Evolutionary conservation across 768 basidiomycete genomes (phyloP), one percentile per base, ranked within the genome.

Genomic region (Pisolithus sp.): DNA sequence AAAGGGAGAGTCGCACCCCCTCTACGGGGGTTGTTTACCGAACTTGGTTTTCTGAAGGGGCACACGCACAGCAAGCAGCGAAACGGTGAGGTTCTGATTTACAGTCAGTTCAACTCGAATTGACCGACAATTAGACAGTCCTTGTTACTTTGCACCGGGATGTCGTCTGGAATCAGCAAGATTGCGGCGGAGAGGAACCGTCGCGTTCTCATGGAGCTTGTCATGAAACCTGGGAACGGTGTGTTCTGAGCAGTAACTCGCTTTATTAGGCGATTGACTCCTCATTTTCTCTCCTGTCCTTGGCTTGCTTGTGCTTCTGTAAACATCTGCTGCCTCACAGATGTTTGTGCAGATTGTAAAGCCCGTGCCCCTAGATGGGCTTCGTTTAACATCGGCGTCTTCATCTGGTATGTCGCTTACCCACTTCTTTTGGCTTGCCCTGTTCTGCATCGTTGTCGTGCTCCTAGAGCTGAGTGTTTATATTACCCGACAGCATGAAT

Each of bases 311-410:
- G 13, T 34, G n/a, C 23, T 52, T 47, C 49, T 57, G 39, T 30
- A 45, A 47, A 21, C 49, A 48, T 60, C 52, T 55, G 50, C 46
- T 42, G 36, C 47, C 45, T 46, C 26, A 13, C 62, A 96, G 93
- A 93, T 65, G 66, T 78, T 12, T 97, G 94, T 65, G 93, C 94
- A 6, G 94, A 97, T 68, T 97, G 94, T 67, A 90, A 87, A 69
- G 71, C 85, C n/a, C 76, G 84, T 51, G 78, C 81, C 60, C 93
- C 93, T 6, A 74, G 91, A 68, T 97, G 94, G 94, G 87, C 91
- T 5, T 87, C 86, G 2, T 74, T 89, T 60, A 96, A 86, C 62
- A 73, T 96, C 4, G 93, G 94, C 17, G 88, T 93, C 53, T 93
- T 93, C 62, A 76, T 93, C 21, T 94, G 90, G 88, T 88, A 62